phyloP scores from a whole-genome alignment of 1,284 basidiomycete genomes.

The Ganoderma sinense region DNA sequence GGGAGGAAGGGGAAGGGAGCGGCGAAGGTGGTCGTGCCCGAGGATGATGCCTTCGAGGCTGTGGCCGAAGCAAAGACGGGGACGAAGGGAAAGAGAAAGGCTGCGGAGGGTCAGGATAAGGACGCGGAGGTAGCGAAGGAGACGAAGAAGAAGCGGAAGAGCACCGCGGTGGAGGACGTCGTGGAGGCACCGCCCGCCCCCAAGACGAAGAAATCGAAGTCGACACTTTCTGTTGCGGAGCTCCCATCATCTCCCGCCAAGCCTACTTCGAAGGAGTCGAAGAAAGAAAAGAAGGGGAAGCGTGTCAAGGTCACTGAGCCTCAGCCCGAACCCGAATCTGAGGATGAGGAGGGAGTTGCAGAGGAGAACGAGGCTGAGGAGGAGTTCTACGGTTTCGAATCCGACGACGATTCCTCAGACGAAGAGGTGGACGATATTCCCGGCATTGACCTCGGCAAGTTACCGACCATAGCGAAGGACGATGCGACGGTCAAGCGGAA shows the following conservation, averaged over 20 bases:
- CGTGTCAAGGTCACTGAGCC: constrained; percentile 11
- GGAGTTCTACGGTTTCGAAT: constrained; percentile 77
- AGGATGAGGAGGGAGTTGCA: constrained; percentile 17
- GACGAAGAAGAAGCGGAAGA: constrained; percentile 24
- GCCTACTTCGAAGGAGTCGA: constrained; percentile 18
- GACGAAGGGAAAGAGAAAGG: constrained; percentile 20
- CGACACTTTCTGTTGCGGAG: background rate
- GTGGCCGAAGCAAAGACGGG: constrained; percentile 46
- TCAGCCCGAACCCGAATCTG: constrained; percentile 15
- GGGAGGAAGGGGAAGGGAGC: constrained; percentile 7
- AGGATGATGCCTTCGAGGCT: constrained; percentile 14
- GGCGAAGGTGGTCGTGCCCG: constrained; percentile 12
- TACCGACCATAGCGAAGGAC: constrained; percentile 88
- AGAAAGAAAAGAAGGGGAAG: constrained; percentile 23
- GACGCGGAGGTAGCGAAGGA: background rate
- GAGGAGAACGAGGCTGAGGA: constrained; percentile 39
- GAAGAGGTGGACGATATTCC: constrained; percentile 66
- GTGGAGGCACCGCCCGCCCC: constrained; percentile 5
- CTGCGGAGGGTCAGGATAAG: background rate
- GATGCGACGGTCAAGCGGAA: constrained; percentile 82
- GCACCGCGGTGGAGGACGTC: background rate
- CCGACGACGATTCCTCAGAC: constrained; percentile 83
- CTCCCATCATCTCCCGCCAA: background rate
- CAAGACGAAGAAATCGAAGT: constrained; percentile 14
- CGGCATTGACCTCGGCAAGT: constrained; percentile 69